These are phyloP conservation scores for Aspergillus neoniger DNA, from an alignment of 2,329 filamentous ascomycete species.

Conservation along the genomic window DNA sequence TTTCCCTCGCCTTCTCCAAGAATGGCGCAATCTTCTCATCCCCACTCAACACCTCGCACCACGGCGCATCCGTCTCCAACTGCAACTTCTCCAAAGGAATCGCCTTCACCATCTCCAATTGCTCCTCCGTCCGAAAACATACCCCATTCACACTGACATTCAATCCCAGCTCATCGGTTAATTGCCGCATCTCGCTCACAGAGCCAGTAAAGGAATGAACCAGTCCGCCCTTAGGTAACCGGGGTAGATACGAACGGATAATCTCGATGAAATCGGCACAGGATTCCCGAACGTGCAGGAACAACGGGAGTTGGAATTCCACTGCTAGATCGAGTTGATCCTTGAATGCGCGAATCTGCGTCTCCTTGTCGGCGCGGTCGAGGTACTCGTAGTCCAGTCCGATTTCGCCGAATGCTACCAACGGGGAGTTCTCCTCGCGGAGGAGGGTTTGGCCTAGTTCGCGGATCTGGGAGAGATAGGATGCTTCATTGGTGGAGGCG, in stretches of 20 bases:
- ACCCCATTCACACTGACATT: conserved; percentile 55
- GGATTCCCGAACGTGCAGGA: conserved; percentile 43
- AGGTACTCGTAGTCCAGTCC: conserved; percentile 55
- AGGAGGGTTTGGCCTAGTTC: conserved; percentile 26
- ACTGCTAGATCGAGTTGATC: conserved; percentile 47
- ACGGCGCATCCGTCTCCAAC: conserved; percentile 54
- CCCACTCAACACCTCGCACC: conserved; percentile 47
- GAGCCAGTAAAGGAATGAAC: conserved; percentile 91
- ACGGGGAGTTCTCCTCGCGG: conserved; percentile 26
- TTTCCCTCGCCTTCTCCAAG: conserved; percentile 38
- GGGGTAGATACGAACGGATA: conserved; percentile 42
- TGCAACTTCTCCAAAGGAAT: conserved; percentile 47
- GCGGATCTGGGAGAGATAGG: conserved; percentile 22
- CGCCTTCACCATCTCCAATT: conserved; percentile 46
- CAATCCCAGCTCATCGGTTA: conserved; percentile 41
- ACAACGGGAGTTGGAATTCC: conserved; percentile 35
- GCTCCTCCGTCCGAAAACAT: conserved; percentile 44
- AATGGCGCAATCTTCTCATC: conserved; percentile 47
- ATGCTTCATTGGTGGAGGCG: conserved; percentile 8
- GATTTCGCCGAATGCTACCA: conserved; percentile 54
- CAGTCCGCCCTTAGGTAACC: conserved; percentile 57
- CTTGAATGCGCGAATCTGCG: conserved; percentile 45
- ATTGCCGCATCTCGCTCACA: conserved; percentile 43
- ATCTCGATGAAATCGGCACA: conserved; percentile 48
- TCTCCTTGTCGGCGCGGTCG: conserved; percentile 45